Conservation (phyloP, 345 rosid genomes). For the Sisymbrium altissimum region DNA sequence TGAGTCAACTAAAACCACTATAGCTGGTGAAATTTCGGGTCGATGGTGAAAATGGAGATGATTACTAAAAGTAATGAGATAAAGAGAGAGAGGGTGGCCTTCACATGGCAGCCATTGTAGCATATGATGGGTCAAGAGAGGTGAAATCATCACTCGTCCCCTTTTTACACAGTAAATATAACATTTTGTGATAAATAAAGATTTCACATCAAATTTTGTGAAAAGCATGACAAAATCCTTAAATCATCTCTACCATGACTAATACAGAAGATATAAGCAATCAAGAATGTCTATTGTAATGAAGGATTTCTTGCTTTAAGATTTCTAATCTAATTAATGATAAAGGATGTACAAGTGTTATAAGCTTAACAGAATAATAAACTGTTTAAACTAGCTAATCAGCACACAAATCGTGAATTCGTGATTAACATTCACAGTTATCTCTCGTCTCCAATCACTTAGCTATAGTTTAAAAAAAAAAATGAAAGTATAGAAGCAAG, state of each 20-base stretch:
- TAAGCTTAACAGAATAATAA: background rate
- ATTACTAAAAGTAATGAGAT: conserved; percentile 11
- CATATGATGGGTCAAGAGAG: conserved; percentile 31
- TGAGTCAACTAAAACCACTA: conserved; percentile 5
- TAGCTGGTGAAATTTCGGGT: conserved; percentile 8
- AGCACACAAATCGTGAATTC: background rate
- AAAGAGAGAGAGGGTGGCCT: conserved; percentile 10
- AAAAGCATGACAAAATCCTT: background rate
- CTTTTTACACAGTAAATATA: background rate
- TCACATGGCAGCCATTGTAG: conserved; percentile 33
- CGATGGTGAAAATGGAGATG: conserved; percentile 22
- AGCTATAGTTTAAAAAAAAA: too few species aligned
- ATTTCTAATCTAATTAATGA: background rate
- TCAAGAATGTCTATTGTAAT: background rate
- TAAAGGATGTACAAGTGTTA: background rate
- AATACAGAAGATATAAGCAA: background rate
- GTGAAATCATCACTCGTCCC: conserved; percentile 25
- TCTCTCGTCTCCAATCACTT: too few species aligned
- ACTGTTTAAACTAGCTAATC: background rate
- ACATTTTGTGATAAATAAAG: background rate
- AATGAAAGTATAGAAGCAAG: too few species aligned
- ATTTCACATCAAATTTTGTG: background rate
- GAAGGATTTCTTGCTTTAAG: too few species aligned
- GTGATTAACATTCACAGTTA: background rate
- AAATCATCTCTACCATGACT: background rate